Conservation (phyloP, 2,329 filamentous ascomycete genomes). For the Diplodia seriata region DNA sequence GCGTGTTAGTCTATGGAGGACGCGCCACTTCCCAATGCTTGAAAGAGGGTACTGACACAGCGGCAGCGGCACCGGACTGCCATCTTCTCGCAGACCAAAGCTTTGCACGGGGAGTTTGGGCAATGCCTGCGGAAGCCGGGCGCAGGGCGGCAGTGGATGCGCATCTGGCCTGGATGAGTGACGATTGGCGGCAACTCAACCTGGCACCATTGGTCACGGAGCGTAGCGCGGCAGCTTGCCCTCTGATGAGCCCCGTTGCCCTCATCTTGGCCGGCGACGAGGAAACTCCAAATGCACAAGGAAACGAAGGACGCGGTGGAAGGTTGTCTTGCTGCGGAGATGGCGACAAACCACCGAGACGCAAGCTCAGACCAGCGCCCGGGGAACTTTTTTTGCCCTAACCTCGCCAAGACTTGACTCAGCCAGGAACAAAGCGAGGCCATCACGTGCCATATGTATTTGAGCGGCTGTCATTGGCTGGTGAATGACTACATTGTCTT, state of each 20-base stretch:
- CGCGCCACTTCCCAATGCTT: slow-evolving; percentile 7
- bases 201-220: slow-evolving; percentile 27
- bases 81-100: slow-evolving; percentile 39
- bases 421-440: not conserved
- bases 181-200: slow-evolving; percentile 24
- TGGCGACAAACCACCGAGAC: slow-evolving; percentile 27
- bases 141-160: slow-evolving; percentile 25
- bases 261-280: slow-evolving; percentile 25
- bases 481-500: not conserved
- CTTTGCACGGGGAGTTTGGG: slow-evolving; percentile 11
- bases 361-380: slow-evolving; percentile 21
- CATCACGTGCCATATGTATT: slow-evolving; percentile 14
- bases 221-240: slow-evolving; percentile 26
- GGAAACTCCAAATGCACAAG: slow-evolving; percentile 10
- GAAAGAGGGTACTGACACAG: slow-evolving; percentile 43
- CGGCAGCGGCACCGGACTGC: slow-evolving; percentile 46
- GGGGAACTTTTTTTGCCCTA: slow-evolving; percentile 31
- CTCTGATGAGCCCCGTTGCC: slow-evolving; percentile 30
- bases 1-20: slow-evolving; percentile 8
- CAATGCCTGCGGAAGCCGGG: slow-evolving; percentile 22
- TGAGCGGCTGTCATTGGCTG: slow-evolving; percentile 7
- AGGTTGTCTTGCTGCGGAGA: slow-evolving; percentile 24
- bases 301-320: slow-evolving; percentile 21
- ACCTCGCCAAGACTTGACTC: slow-evolving; percentile 3
- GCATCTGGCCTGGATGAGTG: slow-evolving; percentile 28